phyloP scores from a whole-genome alignment of 108 stramenopile species.

The Skeletonema menzelii region DNA sequence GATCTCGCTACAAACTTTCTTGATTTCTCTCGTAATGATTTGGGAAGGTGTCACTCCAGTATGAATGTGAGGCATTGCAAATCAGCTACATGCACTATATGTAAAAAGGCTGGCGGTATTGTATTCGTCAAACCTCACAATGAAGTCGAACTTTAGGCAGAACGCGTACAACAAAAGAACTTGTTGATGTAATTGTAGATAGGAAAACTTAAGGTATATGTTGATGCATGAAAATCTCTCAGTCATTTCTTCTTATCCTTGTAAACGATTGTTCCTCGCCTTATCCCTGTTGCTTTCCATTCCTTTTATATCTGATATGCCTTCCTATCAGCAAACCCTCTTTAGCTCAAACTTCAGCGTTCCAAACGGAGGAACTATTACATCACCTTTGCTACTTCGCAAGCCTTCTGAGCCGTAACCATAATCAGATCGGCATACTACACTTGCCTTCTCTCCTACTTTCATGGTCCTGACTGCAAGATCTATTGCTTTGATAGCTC shows the following conservation, averaged over 20 bases:
- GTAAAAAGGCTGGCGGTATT: slow-evolving; percentile 2
- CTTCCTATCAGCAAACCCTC: background rate
- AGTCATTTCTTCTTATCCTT: background rate
- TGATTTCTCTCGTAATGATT: slow-evolving; percentile 33
- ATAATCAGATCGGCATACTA: slow-evolving; percentile 62
- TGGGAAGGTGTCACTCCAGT: slow-evolving; percentile 40
- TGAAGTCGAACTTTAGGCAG: background rate
- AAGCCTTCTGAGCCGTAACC: slow-evolving; percentile 65
- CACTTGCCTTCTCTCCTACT: slow-evolving; percentile 36
- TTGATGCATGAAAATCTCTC: background rate
- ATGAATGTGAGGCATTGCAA: slow-evolving; percentile 45
- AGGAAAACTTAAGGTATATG: background rate
- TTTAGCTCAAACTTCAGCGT: slow-evolving; percentile 58
- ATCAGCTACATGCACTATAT: slow-evolving; percentile 24
- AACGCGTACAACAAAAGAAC: background rate
- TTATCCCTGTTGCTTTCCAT: too few relatives aligned
- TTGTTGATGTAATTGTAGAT: background rate
- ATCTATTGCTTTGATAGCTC: slow-evolving; percentile 49
- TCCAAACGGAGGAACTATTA: slow-evolving; percentile 65
- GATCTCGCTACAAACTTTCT: slow-evolving; percentile 24
- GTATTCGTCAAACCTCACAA: slow-evolving; percentile 15
- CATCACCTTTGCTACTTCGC: slow-evolving; percentile 48
- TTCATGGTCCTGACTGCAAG: slow-evolving; percentile 48
- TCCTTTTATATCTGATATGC: too few relatives aligned
- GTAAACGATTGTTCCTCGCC: too few relatives aligned